Evolutionary conservation across 2,329 filamentous ascomycete species (phyloP), one percentile per base, ranked within the genome.

Genomic region (Fusarium veterinarium): DNA sequence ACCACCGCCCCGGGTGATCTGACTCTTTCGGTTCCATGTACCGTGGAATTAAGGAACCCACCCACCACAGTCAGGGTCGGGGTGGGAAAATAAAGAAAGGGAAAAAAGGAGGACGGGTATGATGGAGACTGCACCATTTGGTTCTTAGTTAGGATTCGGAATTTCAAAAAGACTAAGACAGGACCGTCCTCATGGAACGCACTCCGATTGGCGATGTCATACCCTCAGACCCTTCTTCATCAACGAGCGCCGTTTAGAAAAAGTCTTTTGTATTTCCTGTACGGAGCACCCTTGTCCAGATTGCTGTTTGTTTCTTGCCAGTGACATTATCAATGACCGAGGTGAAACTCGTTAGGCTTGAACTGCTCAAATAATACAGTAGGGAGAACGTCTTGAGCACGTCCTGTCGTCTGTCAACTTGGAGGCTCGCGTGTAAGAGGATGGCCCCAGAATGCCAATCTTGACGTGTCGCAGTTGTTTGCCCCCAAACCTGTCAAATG

Each of bases 151-250:
- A 56, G 64, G 30, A 68, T 57, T 45, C 63, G 58, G 57, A 57
- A 66, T 72, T 64, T 51, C 64, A 60, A 59, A 60, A 62, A 57
- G 62, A 63, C 74, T 72, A 68, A 69, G 70, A 73, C 66, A 68
- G 70, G 72, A 76, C 74, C 74, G 70, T 64, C 61, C 74, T 66
- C 71, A 28, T 76, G 74, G 74, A 76, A 76, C 72, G 60, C 42
- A 65, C 74, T 76, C 74, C 74, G 74, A 76, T 76, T 76, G 74
- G 74, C 44, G 25, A 61, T 46, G 11, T 42, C 28, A 42, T 57
- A 33, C 65, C 37, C 69, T 74, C 71, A 67, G 60, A 70, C 71
- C 66, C 45, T 73, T 64, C 55, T 72, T 67, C 62, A 69, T 60
- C 51, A 55, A 60, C 25, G 55, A 58, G 53, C 35, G 35, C 52